Conservation (phyloP, 768 basidiomycete genomes). For the Strobilomyces confusus region DNA sequence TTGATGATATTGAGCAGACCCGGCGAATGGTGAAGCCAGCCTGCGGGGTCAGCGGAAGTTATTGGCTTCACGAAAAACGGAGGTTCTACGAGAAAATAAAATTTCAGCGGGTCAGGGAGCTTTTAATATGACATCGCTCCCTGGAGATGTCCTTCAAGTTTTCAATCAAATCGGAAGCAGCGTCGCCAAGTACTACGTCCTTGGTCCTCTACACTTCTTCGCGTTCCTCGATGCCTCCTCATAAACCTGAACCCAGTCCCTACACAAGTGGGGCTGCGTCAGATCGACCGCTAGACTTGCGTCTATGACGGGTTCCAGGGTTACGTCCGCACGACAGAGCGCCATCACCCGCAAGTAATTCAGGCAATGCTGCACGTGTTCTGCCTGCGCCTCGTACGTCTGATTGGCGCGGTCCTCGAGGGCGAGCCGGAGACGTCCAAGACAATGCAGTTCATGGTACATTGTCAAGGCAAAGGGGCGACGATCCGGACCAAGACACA, state of each 20-base stretch:
- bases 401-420: conserved; percentile 14
- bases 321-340: conserved; percentile 45
- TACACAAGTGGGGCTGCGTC: conserved; percentile 24
- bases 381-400: conserved; percentile 14
- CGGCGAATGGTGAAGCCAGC: no score
- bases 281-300: conserved; percentile 16
- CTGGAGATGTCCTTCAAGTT: no score
- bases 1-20: no score
- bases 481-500: conserved; percentile 24
- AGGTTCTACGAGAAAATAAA: no score
- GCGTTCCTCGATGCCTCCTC: conserved; percentile 19
- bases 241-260: conserved; percentile 26
- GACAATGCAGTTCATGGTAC: conserved; percentile 38
- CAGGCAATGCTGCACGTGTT: conserved; percentile 41
- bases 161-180: not conserved
- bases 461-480: conserved; percentile 35
- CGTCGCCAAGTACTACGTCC: conserved; percentile 1
- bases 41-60: no score
- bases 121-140: no score
- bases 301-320: conserved; percentile 40
- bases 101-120: not conserved
- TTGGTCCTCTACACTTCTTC: conserved; percentile 3
- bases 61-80: no score
- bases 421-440: conserved; percentile 28
- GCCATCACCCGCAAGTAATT: conserved; percentile 46